Evolutionary conservation across 148 eudicot genomes (phyloP).

Genomic region (Rhododendron williamsianum): DNA sequence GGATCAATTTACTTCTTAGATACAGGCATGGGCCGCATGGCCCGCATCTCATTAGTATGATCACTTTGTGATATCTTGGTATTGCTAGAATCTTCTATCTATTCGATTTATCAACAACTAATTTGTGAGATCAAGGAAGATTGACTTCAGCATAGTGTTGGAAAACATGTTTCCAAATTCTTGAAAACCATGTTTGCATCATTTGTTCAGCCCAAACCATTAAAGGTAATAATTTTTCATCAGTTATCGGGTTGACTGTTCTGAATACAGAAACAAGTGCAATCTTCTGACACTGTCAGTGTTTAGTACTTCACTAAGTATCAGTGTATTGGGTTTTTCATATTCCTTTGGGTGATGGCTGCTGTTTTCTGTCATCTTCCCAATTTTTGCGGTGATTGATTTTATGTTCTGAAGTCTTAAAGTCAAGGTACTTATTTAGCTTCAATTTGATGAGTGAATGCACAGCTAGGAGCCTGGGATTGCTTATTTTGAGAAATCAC

Average conservation of each 20-base stretch:
- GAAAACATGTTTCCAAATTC: not conserved
- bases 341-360: not conserved
- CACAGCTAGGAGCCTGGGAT: not conserved
- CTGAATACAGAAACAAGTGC: not conserved
- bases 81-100: not conserved
- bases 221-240: not conserved
- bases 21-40: too few relatives aligned
- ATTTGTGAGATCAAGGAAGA: not conserved
- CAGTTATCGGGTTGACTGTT: not conserved
- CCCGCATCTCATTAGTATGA: not conserved
- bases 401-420: not conserved
- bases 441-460: constrained; percentile 32
- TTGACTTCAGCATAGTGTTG: not conserved
- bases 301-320: not conserved
- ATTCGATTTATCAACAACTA: not conserved
- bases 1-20: not conserved
- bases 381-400: not conserved
- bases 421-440: not conserved
- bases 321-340: not conserved
- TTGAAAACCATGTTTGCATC: not conserved
- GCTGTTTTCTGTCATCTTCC: not conserved
- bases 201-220: too few relatives aligned
- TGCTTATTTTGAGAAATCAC: not conserved
- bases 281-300: not conserved
- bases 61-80: not conserved